phyloP scores from a whole-genome alignment of 2,329 filamentous ascomycete genomes.

The Hymenoscyphus repandus region DNA sequence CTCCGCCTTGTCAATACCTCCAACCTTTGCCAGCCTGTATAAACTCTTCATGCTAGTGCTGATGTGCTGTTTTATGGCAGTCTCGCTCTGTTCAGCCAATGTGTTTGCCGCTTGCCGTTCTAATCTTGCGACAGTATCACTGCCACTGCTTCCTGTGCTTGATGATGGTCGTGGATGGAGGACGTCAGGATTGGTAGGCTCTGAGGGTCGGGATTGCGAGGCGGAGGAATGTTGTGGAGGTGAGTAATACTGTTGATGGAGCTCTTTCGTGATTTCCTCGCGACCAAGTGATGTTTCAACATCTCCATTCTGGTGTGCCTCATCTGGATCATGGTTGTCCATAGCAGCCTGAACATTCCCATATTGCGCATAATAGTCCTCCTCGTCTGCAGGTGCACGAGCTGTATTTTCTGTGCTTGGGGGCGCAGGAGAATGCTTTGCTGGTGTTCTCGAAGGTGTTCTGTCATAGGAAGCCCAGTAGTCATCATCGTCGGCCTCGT shows the following conservation, averaged over 20 bases:
- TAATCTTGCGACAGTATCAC: constrained; percentile 51
- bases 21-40: constrained; percentile 63
- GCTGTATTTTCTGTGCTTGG: constrained; percentile 5
- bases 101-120: constrained; percentile 46
- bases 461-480: constrained; percentile 78
- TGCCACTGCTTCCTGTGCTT: constrained; percentile 51
- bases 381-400: constrained; percentile 42
- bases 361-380: constrained; percentile 73
- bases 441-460: constrained; percentile 61
- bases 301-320: constrained; percentile 41
- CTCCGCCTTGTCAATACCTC: constrained; percentile 68
- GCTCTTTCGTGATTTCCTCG: constrained; percentile 32
- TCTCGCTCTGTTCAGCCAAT: constrained; percentile 57
- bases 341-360: constrained; percentile 74
- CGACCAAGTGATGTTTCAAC: constrained; percentile 43
- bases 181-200: constrained; percentile 20
- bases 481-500: constrained; percentile 67
- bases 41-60: constrained; percentile 72
- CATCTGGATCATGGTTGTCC: constrained; percentile 77
- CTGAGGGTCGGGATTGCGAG: constrained; percentile 1
- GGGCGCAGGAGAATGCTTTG: constrained; percentile 58
- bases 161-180: constrained; percentile 53
- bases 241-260: constrained; percentile 22
- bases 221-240: constrained; percentile 12
- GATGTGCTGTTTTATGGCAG: constrained; percentile 74